phyloP scores from a whole-genome alignment of 139 green algal species.

The Coelastrella sp. region DNA sequence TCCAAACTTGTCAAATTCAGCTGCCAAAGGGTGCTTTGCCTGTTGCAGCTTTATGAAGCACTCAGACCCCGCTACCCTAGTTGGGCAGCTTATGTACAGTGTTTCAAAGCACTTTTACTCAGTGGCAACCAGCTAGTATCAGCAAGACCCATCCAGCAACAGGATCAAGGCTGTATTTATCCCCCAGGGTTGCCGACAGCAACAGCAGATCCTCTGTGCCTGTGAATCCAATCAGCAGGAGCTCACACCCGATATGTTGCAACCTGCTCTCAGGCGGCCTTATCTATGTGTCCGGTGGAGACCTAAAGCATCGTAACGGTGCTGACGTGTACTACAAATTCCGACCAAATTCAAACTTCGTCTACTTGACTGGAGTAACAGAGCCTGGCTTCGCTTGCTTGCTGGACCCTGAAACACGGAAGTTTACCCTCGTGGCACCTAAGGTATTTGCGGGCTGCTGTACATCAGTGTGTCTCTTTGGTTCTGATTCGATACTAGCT shows the following conservation, averaged over 20 bases:
- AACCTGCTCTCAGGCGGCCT: constrained; percentile 23
- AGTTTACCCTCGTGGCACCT: constrained; percentile 32
- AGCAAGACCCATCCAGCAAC: no score
- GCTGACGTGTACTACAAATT: constrained; percentile 49
- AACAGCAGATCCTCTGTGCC: no score
- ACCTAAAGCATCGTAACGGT: constrained; percentile 41
- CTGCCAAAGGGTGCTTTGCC: not conserved
- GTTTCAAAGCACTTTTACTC: no score
- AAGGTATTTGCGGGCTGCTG: not conserved
- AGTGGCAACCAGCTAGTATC: no score
- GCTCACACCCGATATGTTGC: no score
- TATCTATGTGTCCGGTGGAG: constrained; percentile 26
- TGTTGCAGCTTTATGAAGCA: not conserved
- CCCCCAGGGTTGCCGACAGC: no score
- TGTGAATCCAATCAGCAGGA: no score
- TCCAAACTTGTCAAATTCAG: not conserved
- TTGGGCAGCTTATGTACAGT: no score
- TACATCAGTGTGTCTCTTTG: no score
- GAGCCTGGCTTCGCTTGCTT: constrained; percentile 39
- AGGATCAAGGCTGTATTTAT: no score
- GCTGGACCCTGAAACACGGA: constrained; percentile 40
- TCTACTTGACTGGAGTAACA: constrained; percentile 38
- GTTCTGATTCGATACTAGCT: no score
- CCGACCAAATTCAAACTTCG: constrained; percentile 31
- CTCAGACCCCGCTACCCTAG: no score